Base-by-base conservation (phyloP, 176 grass and related monocot genomes). In the Aechmea fasciata region DNA sequence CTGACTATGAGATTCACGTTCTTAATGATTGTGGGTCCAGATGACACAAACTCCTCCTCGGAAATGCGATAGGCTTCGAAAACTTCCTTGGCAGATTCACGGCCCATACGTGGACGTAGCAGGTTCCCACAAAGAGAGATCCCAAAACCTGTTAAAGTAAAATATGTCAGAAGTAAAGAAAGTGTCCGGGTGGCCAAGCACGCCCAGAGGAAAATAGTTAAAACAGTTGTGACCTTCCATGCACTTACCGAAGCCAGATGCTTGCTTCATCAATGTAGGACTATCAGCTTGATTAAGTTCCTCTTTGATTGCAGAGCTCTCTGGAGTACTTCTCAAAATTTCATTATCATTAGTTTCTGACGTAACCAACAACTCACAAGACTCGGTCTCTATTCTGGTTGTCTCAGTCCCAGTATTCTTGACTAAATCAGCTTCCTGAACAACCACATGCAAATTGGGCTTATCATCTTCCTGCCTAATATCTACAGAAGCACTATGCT, bases 101-200 rank as follows among this genome's bases (percentile, higher is more conserved):
- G 69, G 7, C 90, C 95, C 79, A 99, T 94, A 57, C 90, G 84
- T 72, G 84, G 75, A 17, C 51, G 84, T 80, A 99, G 65, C 50
- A 99, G 64, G 78, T 88, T 82, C 48, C 90, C 90, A 80, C 95
- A 99, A 65, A 90, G 85, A 73, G 95, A 99, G 80, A 99, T 90
- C 73, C 90, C 87, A 62, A 89, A 81, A 62, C 84, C 95, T 99
- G 81, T 53, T 69, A 71, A 74, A 78, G 15, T 69, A 76, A 14
- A 50, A 48, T 15, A 48, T 72, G 73, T 23, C 23, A 81, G 48
- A 66, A 49, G 83, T 54, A 33, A 67, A 50, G 12, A 62, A n/a
- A 26, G 49, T 15, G 4, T 41, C 33, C 33, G 33, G 33, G 5
- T 7, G 33, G 33, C 33, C 33, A 41, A 41, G 6, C 4, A 41